Percentiles rank a stretch among this genome's conserved stretches.
phyloP scores from a whole-genome alignment of 306 rosid species.

The Citrullus colocynthis region DNA sequence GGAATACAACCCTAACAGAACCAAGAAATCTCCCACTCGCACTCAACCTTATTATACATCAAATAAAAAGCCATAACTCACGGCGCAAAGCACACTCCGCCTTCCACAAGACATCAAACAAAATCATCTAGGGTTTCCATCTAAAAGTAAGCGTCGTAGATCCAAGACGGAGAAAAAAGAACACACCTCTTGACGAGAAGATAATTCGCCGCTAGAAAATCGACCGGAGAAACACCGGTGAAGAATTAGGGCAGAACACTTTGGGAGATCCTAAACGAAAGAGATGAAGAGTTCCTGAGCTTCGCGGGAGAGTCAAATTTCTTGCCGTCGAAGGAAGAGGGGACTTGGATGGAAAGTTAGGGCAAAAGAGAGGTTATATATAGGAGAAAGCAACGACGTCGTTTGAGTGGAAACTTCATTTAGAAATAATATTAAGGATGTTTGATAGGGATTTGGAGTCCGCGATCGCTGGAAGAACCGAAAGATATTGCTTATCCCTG shows the following conservation, averaged over 20 bases:
- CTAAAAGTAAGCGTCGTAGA: background rate
- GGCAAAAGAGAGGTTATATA: background rate
- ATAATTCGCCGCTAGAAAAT: background rate
- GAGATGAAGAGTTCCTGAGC: background rate
- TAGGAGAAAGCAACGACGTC: background rate
- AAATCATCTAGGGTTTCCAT: background rate
- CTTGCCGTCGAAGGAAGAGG: background rate
- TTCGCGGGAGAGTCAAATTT: background rate
- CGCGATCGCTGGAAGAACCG: conserved; percentile 1
- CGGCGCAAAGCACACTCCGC: background rate
- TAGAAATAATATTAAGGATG: background rate
- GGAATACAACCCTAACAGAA: background rate
- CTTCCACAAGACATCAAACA: background rate
- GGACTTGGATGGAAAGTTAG: background rate
- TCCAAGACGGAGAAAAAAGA: background rate
- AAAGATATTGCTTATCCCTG: background rate
- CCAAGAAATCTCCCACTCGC: background rate
- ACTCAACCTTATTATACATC: background rate
- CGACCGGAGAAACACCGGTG: background rate
- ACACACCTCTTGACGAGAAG: background rate
- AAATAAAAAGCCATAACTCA: background rate
- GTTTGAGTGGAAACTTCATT: background rate
- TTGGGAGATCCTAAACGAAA: background rate
- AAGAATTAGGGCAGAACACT: background rate
- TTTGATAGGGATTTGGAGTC: background rate